Conservation (phyloP, 176 grass and related monocot genomes). For the Pontederia paniculata region DNA sequence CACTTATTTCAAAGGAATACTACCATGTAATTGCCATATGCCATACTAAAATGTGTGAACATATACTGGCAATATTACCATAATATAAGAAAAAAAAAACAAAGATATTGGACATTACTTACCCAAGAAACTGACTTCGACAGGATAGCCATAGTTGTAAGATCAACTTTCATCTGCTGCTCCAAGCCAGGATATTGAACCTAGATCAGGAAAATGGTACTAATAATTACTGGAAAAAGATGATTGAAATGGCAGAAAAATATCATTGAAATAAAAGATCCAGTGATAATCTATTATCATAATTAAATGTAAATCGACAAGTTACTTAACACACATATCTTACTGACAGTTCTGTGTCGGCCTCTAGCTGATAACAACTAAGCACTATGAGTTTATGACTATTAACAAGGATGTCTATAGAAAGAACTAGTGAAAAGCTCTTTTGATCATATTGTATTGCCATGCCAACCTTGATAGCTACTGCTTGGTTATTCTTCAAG, state of each 20-base stretch:
- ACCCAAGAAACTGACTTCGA: slow-evolving; percentile 83
- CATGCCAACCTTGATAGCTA: slow-evolving; percentile 78
- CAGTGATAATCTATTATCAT: too few relatives aligned
- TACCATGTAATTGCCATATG: too few relatives aligned
- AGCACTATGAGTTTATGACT: too few relatives aligned
- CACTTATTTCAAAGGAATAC: too few relatives aligned
- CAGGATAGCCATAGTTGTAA: slow-evolving; percentile 73
- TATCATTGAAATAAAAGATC: background rate
- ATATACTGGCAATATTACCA: too few relatives aligned
- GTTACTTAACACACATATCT: too few relatives aligned
- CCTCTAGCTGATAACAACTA: too few relatives aligned
- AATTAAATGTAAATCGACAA: too few relatives aligned
- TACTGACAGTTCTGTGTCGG: too few relatives aligned
- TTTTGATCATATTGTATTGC: slow-evolving; percentile 4
- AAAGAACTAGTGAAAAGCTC: background rate
- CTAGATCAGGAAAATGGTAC: slow-evolving; percentile 28
- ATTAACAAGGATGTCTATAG: background rate
- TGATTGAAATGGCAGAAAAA: background rate
- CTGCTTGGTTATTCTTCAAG: slow-evolving; percentile 64
- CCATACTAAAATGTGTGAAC: too few relatives aligned
- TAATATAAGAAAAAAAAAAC: background rate
- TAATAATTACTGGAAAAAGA: background rate
- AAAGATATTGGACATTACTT: slow-evolving; percentile 9
- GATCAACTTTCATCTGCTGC: slow-evolving; percentile 85
- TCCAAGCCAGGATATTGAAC: slow-evolving; percentile 95